Percentiles rank a stretch among this genome's conserved stretches.
Conservation (phyloP, 2,329 filamentous ascomycete species). For the Claviceps spartinae region DNA sequence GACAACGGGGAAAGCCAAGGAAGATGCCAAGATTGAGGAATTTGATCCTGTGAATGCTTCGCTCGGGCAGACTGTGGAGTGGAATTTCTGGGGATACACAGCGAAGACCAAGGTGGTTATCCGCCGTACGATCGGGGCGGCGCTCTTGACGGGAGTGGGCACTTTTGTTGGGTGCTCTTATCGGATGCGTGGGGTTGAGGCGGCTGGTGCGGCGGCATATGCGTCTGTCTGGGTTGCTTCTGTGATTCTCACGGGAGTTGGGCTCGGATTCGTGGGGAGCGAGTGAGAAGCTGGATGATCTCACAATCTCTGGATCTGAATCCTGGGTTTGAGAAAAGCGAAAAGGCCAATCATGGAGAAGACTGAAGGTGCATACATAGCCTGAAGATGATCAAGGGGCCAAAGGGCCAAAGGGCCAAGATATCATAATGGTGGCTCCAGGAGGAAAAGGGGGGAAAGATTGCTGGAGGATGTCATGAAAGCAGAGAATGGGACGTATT, state of each 20-base stretch:
- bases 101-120: conserved; percentile 49
- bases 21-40: conserved; percentile 33
- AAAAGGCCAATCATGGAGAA: too few species aligned
- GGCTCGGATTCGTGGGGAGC: conserved; percentile 37
- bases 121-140: conserved; percentile 46
- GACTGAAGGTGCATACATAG: too few species aligned
- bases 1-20: conserved; percentile 33
- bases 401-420: too few species aligned
- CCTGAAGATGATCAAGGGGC: too few species aligned
- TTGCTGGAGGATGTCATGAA: neutral
- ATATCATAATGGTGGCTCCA: too few species aligned
- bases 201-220: conserved; percentile 57
- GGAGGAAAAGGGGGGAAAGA: neutral
- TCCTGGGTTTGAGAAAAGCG: neutral
- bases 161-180: conserved; percentile 52
- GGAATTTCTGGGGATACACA: conserved; percentile 59
- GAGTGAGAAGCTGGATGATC: conserved; percentile 13
- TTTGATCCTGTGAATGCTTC: conserved; percentile 55
- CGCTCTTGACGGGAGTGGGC: conserved; percentile 41
- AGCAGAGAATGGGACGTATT: neutral
- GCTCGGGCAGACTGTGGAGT: conserved; percentile 55
- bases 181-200: conserved; percentile 57
- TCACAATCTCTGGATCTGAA: neutral
- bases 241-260: conserved; percentile 43
- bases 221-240: conserved; percentile 62